These are phyloP conservation scores for Blastomyces percursus DNA, from an alignment of 2,329 filamentous ascomycete genomes.

Conservation along the genomic window DNA sequence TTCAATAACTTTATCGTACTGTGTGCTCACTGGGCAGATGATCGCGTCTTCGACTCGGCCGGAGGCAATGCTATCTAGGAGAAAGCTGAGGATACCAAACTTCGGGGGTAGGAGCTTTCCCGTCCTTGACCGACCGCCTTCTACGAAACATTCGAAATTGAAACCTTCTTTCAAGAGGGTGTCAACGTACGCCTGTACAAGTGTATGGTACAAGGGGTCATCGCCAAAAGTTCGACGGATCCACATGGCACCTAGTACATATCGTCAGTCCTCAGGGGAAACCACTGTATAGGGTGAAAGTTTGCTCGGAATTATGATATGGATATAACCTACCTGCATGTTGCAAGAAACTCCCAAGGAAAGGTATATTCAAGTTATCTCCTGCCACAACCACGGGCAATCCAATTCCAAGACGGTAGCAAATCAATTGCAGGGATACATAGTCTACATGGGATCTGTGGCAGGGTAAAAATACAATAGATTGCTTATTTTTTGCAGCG, in stretches of 20 bases:
- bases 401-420: slow-evolving; percentile 80
- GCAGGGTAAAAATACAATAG: slow-evolving; percentile 89
- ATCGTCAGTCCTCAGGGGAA: slow-evolving; percentile 12
- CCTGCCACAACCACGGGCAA: slow-evolving; percentile 88
- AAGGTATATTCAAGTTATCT: slow-evolving; percentile 89
- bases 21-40: slow-evolving; percentile 89
- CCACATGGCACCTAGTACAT: slow-evolving; percentile 65
- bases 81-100: slow-evolving; percentile 86
- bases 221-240: slow-evolving; percentile 88
- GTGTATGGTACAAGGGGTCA: slow-evolving; percentile 75
- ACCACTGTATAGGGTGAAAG: neutral
- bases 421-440: slow-evolving; percentile 86
- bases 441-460: slow-evolving; percentile 96
- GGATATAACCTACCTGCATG: slow-evolving; percentile 53
- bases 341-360: slow-evolving; percentile 82
- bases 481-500: slow-evolving; percentile 78
- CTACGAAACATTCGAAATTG: slow-evolving; percentile 96
- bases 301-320: neutral
- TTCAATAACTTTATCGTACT: slow-evolving; percentile 98
- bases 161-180: slow-evolving; percentile 80
- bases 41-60: slow-evolving; percentile 82
- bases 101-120: slow-evolving; percentile 91
- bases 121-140: slow-evolving; percentile 83
- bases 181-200: slow-evolving; percentile 96
- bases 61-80: slow-evolving; percentile 80